Evolutionary conservation across 345 rosid genomes (phyloP).

Genomic region (Linum tenue): DNA sequence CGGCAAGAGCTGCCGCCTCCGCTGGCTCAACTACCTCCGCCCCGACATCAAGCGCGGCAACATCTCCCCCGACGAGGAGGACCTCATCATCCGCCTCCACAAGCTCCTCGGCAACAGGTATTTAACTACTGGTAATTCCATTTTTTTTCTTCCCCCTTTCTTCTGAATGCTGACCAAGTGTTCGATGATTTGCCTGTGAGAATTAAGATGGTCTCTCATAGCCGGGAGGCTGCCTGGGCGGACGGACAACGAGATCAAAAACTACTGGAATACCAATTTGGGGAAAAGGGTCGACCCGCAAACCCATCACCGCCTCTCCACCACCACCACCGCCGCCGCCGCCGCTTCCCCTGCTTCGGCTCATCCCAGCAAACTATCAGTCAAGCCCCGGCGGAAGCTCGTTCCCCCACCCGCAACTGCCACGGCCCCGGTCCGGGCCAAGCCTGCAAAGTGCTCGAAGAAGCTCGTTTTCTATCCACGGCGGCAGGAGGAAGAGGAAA

Average conservation of each 20-base stretch:
- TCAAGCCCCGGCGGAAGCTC: too few relatives aligned
- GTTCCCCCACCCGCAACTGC: too few relatives aligned
- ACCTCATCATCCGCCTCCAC: slow-evolving; percentile 29
- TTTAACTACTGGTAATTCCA: too few relatives aligned
- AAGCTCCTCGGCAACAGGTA: slow-evolving; percentile 31
- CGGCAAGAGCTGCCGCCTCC: slow-evolving; percentile 32
- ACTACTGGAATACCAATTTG: neutral
- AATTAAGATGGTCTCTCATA: neutral
- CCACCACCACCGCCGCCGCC: too few relatives aligned
- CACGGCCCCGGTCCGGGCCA: neutral
- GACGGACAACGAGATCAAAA: neutral
- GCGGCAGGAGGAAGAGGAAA: neutral
- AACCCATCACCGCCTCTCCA: neutral
- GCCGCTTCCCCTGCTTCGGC: too few relatives aligned
- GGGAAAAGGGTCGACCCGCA: neutral
- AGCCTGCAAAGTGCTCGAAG: neutral
- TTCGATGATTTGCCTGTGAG: neutral
- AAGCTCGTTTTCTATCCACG: neutral
- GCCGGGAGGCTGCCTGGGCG: neutral
- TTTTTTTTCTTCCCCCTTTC: too few relatives aligned
- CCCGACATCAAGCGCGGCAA: slow-evolving; percentile 33
- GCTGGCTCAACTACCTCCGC: slow-evolving; percentile 33
- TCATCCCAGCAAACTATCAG: neutral
- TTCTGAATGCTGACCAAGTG: too few relatives aligned
- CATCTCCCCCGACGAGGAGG: slow-evolving; percentile 29